Base-by-base conservation (phyloP, 2,329 filamentous ascomycete genomes). In the Nigrospora osmanthi region DNA sequence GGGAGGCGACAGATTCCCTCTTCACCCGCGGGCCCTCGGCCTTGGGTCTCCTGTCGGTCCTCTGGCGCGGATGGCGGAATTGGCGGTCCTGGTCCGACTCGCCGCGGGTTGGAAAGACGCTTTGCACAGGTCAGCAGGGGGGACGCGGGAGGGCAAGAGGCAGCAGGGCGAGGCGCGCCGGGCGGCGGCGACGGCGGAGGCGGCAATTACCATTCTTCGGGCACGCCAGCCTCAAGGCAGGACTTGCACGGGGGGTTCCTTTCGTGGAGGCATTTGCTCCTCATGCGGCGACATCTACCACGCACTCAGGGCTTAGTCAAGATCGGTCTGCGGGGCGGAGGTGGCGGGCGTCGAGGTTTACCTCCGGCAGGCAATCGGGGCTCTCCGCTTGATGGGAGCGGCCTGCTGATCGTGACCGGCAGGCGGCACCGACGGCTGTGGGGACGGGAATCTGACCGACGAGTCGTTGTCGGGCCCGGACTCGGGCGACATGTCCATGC, bases 211-310 rank as follows among this genome's bases (percentile, higher is more conserved):
- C 76, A 80, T 56, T 75, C 72, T 19, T 67, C 63, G 11, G 69
- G 54, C 15, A 75, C 61, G n/a, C 73, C 73, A 12, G 74, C 71
- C 42, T 74, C 69, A 16, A 59, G 56, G 49, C 76, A 80, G 6
- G 71, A 64, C 46, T 73, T 70, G 50, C 76, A 80, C 14, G 74
- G 74, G 23, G 73, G 63, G 17, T 62, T 66, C 42, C 68, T 71
- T 10, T 75, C 70, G 51, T 77, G 73, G 15, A 73, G 54, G 51
- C 75, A 79, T 60, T 77, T 79, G 56, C 72, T 76, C 48, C 75
- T 70, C 66, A 78, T 72, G 32, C 73, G 72, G 32, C 75, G 74
- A 50, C 75, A 79, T 64, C 73, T 75, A 48, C 33, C 39, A 44
- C 44, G 45, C 40, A 34, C 23, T 47, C 41, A 34, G 43, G 37